Conservation (phyloP, 2,329 filamentous ascomycete genomes). For the Ophiostoma quercus region DNA sequence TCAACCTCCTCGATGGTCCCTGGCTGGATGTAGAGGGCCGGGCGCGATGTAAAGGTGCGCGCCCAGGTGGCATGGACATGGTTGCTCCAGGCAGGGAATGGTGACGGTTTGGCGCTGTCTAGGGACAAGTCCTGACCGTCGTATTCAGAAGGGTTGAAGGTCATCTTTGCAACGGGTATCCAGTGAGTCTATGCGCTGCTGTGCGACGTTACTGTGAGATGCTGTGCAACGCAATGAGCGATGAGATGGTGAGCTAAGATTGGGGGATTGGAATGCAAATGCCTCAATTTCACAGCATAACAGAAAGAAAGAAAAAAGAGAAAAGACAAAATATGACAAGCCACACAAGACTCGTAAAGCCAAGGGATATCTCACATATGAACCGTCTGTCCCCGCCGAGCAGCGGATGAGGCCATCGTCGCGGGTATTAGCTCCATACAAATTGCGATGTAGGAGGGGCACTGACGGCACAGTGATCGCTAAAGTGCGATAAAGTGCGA, state of each 20-base stretch:
- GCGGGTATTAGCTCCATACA: not conserved
- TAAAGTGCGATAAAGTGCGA: not conserved
- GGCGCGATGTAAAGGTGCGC: slow-evolving; percentile 79
- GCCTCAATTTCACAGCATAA: not conserved
- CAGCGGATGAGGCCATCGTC: slow-evolving; percentile 14
- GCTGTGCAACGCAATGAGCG: not conserved
- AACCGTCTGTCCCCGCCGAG: not conserved
- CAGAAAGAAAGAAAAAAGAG: not conserved
- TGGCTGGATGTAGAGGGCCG: slow-evolving; percentile 87
- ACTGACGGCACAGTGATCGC: not conserved
- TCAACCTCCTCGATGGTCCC: slow-evolving; percentile 74
- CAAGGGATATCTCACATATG: slow-evolving; percentile 7
- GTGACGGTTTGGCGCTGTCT: slow-evolving; percentile 37
- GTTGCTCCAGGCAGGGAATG: slow-evolving; percentile 68
- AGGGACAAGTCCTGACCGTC: slow-evolving; percentile 26
- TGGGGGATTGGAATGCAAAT: not conserved
- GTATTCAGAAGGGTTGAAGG: slow-evolving; percentile 26
- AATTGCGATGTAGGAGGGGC: slow-evolving; percentile 12
- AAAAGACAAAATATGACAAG: not conserved
- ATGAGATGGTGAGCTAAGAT: not conserved
- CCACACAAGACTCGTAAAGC: not conserved
- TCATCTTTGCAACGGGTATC: not conserved
- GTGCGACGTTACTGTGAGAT: not conserved
- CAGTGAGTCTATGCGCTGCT: not conserved
- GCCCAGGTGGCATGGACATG: slow-evolving; percentile 93